Base-by-base conservation (phyloP, 768 basidiomycete genomes). In the Suillus occidentalis region DNA sequence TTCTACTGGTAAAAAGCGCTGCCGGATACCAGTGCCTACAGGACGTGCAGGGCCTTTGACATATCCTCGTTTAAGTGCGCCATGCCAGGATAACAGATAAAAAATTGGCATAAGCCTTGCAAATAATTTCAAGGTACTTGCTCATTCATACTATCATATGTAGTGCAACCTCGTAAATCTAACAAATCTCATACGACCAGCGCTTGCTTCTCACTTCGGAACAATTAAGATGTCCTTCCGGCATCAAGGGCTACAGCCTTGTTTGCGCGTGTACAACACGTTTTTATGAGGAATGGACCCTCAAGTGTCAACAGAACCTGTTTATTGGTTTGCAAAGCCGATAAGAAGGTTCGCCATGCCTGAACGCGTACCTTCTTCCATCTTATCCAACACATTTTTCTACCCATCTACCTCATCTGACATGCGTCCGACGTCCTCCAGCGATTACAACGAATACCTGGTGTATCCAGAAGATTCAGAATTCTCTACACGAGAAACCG, bases 261-360 rank as follows among this genome's bases (percentile, higher is more conserved):
- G 65, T 49, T 68, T 66, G 63, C 75, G 73, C 75, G 72, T 76
- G 75, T 68, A 63, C 56, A 70, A 76, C 75, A 76, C 75, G 75
- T 77, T 75, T 74, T 74, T 70, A 14, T 75, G 73, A 59, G 25
- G 72, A 72, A 73, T 74, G 75, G 74, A 77, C 75, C 76, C 76
- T 61, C 75, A 75, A 73, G 67, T 61, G 65, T 75, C 61, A 76
- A 76, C 68, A 76, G 39, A 47, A 66, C 70, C 68, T 73, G 68
- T 72, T 65, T 72, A 52, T 47, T 61, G 60, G 62, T 52, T 61
- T 69, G 63, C 43, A 6, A 63, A 69, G 56, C 62, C 47, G 75
- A 76, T 76, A 76, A 76, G 76, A 76, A 75, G 61, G 34, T 59
- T 59, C 66, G 53, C 52, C 60, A 57, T 47, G 76, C 70, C 67